Evolutionary conservation across 345 rosid species (phyloP), one percentile per base, ranked within the genome.

Genomic region (Clausena lansium): DNA sequence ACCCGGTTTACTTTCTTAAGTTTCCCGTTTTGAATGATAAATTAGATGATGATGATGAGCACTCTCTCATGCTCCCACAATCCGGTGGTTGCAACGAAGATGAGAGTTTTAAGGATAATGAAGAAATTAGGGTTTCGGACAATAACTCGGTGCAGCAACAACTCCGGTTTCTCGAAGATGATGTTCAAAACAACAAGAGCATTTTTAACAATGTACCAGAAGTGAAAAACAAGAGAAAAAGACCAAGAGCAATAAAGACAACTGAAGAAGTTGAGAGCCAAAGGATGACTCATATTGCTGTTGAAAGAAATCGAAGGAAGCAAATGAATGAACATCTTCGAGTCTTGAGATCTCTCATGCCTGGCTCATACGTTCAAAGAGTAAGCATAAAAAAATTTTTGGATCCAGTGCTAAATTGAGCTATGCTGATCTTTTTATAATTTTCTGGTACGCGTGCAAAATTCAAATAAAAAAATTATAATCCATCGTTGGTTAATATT

Each of bases 281-380:
- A 73, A 36, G 98, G 60, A 92, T 92, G 97, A 91, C 95, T 73
- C 99, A 94, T 70, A 97, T 97, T 17, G 98, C 99, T 0, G 98
- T 97, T 0, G 99, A 93, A 77, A 87, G 98, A 71, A 92, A 94
- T 77, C 78, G 99, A 50, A 86, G 99, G 80, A 91, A 91, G 87
- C 98, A 94, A 80, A 96, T 96, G 98, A 96, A 96, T 70, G 99
- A 94, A 58, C 95, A 96, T 88, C 95, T 96, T 70, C 89, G 93
- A 30, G 97, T 94, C 63, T 78, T 96, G 71, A 89, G 97, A 66
- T 87, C 99, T 82, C 95, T 96, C 84, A 96, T 94, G 99, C 99
- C 98, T 2, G 90, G 97, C 41, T 96, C 99, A 15, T 96, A 94
- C 81, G 97, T 91, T 7, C 97, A 96, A 87, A 83, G 97, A 92